Percentiles rank a stretch among this genome's conserved stretches.
Conservation (phyloP, 192 early-diverging fungal species). For the Umbelopsis isabellina region DNA sequence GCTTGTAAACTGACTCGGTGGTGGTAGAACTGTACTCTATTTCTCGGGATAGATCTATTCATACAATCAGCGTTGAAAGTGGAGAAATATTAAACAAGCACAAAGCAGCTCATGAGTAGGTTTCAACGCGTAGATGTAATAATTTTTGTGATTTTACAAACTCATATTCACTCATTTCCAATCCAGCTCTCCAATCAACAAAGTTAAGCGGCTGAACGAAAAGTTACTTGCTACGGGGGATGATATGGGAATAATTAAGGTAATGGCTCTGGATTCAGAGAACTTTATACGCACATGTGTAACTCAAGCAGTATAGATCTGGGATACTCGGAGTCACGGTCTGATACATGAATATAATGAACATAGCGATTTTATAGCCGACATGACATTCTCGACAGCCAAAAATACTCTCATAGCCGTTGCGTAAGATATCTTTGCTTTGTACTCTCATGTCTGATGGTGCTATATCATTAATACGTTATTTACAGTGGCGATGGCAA, state of each 20-base stretch:
- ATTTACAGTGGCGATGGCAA: constrained; percentile 81
- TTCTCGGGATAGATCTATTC: constrained; percentile 86
- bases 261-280: constrained; percentile 21
- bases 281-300: background rate
- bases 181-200: constrained; percentile 71
- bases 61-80: constrained; percentile 74
- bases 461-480: background rate
- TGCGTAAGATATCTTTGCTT: constrained; percentile 42
- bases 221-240: constrained; percentile 89
- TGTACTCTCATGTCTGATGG: background rate
- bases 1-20: background rate
- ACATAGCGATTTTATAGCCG: constrained; percentile 92
- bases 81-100: constrained; percentile 74
- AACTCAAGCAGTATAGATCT: constrained; percentile 58
- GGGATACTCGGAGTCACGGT: constrained; percentile 85
- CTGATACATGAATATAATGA: constrained; percentile 76
- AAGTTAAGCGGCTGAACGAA: constrained; percentile 68
- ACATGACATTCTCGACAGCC: constrained; percentile 68
- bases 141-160: background rate
- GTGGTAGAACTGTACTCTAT: constrained; percentile 69
- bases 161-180: background rate
- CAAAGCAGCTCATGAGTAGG: constrained; percentile 83
- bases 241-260: constrained; percentile 87
- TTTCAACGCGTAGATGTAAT: background rate
- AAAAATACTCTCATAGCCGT: constrained; percentile 80